Conservation (phyloP, 306 rosid genomes). For the Cicer chorassanicum region DNA sequence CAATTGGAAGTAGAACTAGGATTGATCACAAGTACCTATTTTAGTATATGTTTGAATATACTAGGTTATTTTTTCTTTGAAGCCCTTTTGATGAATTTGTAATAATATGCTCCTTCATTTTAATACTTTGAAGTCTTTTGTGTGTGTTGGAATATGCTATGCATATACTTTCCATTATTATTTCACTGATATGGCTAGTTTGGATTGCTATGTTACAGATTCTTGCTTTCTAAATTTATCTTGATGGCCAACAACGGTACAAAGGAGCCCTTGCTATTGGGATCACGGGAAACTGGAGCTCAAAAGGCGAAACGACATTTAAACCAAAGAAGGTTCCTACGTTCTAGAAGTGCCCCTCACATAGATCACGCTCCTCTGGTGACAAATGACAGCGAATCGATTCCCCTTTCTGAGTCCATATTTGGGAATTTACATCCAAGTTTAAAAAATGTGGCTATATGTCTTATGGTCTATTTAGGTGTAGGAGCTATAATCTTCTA, state of each 20-base stretch:
- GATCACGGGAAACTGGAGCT: constrained; percentile 26
- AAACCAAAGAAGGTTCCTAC: constrained; percentile 53
- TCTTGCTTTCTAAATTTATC: constrained; percentile 37
- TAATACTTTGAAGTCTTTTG: constrained; percentile 1
- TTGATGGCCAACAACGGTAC: constrained; percentile 57
- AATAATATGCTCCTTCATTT: constrained; percentile 11
- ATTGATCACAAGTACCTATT: neutral
- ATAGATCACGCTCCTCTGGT: constrained; percentile 22
- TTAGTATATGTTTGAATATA: constrained; percentile 2
- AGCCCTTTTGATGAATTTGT: constrained; percentile 5
- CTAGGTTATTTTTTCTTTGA: constrained; percentile 9
- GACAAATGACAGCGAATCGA: constrained; percentile 22
- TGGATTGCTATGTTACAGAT: constrained; percentile 36
- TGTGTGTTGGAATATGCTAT: neutral
- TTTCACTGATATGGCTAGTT: constrained; percentile 31
- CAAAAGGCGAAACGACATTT: constrained; percentile 41
- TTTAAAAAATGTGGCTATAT: constrained; percentile 42
- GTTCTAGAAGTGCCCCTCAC: constrained; percentile 63
- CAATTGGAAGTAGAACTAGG: constrained; percentile 26
- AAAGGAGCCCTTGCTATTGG: constrained; percentile 52
- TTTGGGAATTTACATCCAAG: constrained; percentile 52
- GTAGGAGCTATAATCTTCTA: constrained; percentile 52
- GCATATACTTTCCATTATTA: neutral
- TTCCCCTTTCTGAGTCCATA: constrained; percentile 32
- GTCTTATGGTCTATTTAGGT: constrained; percentile 49